Base-by-base conservation (phyloP, 495 filamentous ascomycete species). In the Entonaema liquescens region DNA sequence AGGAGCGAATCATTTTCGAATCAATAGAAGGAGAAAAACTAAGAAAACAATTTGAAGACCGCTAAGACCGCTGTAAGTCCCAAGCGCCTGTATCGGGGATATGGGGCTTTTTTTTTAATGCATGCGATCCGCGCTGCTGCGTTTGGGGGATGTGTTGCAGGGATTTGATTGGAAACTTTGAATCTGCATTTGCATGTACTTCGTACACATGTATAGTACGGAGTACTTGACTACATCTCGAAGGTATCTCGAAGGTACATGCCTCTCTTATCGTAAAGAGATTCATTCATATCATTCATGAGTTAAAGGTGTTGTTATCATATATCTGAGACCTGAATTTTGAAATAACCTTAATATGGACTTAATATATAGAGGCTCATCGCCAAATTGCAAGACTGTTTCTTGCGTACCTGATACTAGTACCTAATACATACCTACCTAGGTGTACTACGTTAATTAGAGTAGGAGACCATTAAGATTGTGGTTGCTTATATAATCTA, bases 121-220 rank as follows among this genome's bases (percentile, higher is more conserved):
- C 53, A 35, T 65, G 55, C 12, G 70, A 73, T 68, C 70, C 67
- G 61, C 70, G 57, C 58, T 67, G 54, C 23, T 59, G 52, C 62
- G 56, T 71, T 71, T 66, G 70, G 70, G 65, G 70, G 70, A 73
- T 73, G 70, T 68, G 70, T 65, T 29, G 70, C 70, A 73, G 70
- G 70, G 70, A 73, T 72, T 53, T 35, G 26, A 33, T 31, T 31
- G 53, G 53, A 19, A 56, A 21, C 15, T 35, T 19, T 31, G 28
- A 36, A 56, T 53, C 49, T 29, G 25, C 49, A 15, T 28, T 4
- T 53, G 26, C 49, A 26, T 53, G 23, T 33, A 33, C 31, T 33
- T 33, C 31, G 31, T 53, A 25, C 12, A 8, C 7, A 26, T 50
- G 21, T 52, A 52, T 1, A 28, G 49, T 52, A 28, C 49, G 23